Evolutionary conservation across 352 stramenopile species (phyloP).

Genomic region (Globisporangium alternatum): DNA sequence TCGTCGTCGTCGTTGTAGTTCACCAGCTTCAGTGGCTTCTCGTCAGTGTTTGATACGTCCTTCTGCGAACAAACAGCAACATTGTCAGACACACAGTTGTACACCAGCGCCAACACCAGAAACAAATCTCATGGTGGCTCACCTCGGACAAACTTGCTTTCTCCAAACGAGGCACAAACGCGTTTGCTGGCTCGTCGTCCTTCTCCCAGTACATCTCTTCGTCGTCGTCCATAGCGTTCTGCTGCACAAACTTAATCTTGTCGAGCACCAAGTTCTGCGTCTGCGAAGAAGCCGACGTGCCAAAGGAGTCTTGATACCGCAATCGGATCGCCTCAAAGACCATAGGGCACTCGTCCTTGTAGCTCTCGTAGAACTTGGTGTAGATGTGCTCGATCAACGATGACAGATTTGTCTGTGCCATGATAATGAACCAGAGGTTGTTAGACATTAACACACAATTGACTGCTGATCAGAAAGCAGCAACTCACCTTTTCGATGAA

Average conservation of each 20-base stretch:
- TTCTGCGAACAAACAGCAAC: slow-evolving; percentile 24
- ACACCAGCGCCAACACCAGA: background rate
- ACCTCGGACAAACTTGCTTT: slow-evolving; percentile 55
- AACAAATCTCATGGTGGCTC: slow-evolving; percentile 2
- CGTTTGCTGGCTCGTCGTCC: slow-evolving; percentile 43
- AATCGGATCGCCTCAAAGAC: slow-evolving; percentile 69
- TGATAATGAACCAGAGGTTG: too few relatives aligned
- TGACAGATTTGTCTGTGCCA: slow-evolving; percentile 51
- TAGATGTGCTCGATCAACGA: slow-evolving; percentile 76
- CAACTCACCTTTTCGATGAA: slow-evolving; percentile 70
- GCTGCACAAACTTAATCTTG: slow-evolving; percentile 55
- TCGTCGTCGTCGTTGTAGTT: slow-evolving; percentile 75
- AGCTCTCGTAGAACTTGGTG: slow-evolving; percentile 74
- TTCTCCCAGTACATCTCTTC: slow-evolving; percentile 83
- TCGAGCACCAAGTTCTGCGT: slow-evolving; percentile 23
- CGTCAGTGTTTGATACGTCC: slow-evolving; percentile 39
- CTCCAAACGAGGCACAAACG: slow-evolving; percentile 30
- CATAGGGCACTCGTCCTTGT: slow-evolving; percentile 65
- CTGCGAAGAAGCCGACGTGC: slow-evolving; percentile 21
- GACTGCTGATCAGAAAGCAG: background rate
- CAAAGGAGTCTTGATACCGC: slow-evolving; percentile 53
- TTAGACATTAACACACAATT: too few relatives aligned
- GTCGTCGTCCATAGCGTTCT: slow-evolving; percentile 58
- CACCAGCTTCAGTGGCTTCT: slow-evolving; percentile 55
- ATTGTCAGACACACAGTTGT: background rate